These are phyloP conservation scores for Cucurbita maxima DNA, from an alignment of 306 rosid genomes.

Conservation along the genomic window DNA sequence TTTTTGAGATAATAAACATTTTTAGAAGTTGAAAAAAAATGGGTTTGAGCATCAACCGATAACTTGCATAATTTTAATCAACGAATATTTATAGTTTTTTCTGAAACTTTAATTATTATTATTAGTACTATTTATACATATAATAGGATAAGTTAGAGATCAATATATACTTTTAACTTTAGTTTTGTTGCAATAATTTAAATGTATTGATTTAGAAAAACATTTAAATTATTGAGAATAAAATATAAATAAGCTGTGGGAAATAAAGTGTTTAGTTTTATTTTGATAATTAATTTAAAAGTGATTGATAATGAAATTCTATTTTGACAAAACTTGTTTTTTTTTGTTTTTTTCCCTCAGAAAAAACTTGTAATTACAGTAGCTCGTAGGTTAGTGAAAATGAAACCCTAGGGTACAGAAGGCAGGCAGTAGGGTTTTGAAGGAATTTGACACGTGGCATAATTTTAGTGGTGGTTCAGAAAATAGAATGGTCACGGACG, in stretches of 20 bases:
- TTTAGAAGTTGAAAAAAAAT: too few relatives aligned
- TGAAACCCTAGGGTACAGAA: constrained; percentile 3
- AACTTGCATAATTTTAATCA: too few relatives aligned
- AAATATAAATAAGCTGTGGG: too few relatives aligned
- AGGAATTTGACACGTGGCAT: background rate
- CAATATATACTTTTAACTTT: background rate
- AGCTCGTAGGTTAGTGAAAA: background rate
- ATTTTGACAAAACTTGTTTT: background rate
- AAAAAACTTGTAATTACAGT: background rate
- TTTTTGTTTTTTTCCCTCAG: background rate
- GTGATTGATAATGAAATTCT: background rate
- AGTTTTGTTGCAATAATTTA: background rate
- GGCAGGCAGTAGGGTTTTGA: background rate
- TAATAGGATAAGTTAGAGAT: too few relatives aligned
- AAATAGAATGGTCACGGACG: constrained; percentile 18
- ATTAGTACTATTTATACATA: too few relatives aligned
- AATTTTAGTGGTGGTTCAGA: background rate
- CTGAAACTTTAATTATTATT: too few relatives aligned
- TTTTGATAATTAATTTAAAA: background rate
- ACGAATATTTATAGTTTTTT: too few relatives aligned
- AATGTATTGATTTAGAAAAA: too few relatives aligned
- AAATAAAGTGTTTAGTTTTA: too few relatives aligned
- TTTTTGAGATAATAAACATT: too few relatives aligned
- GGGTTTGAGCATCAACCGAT: too few relatives aligned
- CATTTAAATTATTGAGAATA: too few relatives aligned